Percentiles rank a stretch among this genome's conserved stretches.
Conservation (phyloP, 345 rosid genomes). For the Lenwebbia sp. region DNA sequence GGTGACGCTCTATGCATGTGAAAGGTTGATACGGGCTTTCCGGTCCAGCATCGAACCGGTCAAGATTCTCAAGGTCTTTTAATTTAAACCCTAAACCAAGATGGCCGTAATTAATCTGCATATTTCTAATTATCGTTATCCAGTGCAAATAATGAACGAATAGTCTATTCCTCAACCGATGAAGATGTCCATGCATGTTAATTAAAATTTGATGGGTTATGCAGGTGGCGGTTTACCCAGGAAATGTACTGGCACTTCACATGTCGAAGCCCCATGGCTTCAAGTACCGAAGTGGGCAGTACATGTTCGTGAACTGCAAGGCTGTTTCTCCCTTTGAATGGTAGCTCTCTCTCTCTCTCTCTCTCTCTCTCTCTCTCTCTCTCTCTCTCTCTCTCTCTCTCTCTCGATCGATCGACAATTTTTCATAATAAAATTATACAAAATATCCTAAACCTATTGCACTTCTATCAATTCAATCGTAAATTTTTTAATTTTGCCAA, state of each 20-base stretch:
- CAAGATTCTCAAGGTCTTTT: constrained; percentile 51
- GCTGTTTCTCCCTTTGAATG: constrained; percentile 87
- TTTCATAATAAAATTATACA: too few relatives aligned
- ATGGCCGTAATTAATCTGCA: background rate
- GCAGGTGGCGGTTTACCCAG: constrained; percentile 78
- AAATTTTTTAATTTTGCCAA: too few relatives aligned
- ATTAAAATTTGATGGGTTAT: background rate
- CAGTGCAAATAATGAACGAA: background rate
- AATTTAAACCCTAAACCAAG: background rate
- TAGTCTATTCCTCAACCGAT: background rate
- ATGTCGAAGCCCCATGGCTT: constrained; percentile 86
- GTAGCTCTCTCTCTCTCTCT: constrained; percentile 4
- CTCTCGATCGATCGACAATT: background rate
- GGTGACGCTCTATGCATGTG: constrained; percentile 46
- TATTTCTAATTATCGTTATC: background rate
- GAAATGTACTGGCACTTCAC: constrained; percentile 69
- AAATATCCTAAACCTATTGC: too few relatives aligned
- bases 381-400: background rate
- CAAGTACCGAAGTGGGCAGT: constrained; percentile 86
- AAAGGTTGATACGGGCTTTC: constrained; percentile 59
- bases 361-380: background rate
- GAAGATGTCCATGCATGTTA: background rate
- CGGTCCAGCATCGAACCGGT: constrained; percentile 83
- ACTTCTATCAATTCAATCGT: too few relatives aligned
- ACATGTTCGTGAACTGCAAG: constrained; percentile 80